Evolutionary conservation across 2,329 filamentous ascomycete genomes (phyloP).

Genomic region (Epichloe baconii): DNA sequence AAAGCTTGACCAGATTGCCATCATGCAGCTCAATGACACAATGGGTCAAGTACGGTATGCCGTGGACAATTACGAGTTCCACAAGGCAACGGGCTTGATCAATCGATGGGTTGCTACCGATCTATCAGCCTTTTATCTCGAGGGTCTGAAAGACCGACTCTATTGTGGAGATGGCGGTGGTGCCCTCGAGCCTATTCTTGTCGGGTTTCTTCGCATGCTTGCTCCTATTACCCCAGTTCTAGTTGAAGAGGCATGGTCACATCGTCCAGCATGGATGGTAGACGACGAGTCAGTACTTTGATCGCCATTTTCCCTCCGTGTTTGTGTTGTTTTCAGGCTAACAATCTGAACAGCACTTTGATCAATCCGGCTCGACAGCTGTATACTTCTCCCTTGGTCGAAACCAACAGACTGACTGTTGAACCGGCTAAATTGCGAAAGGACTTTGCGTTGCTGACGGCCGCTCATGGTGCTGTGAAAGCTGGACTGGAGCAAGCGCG

Average conservation of each 20-base stretch:
- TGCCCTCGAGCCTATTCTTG: slow-evolving; percentile 51
- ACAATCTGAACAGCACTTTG: slow-evolving; percentile 11
- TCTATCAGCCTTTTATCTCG: slow-evolving; percentile 87
- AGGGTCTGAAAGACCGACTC: slow-evolving; percentile 79
- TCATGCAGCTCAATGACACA: slow-evolving; percentile 58
- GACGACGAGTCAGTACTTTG: slow-evolving; percentile 26
- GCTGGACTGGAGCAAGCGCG: slow-evolving; percentile 61
- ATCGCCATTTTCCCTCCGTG: not conserved
- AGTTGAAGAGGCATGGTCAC: slow-evolving; percentile 78
- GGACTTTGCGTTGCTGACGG: slow-evolving; percentile 35
- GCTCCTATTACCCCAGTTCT: slow-evolving; percentile 70
- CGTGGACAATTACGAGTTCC: slow-evolving; percentile 66
- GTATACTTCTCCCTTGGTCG: slow-evolving; percentile 31
- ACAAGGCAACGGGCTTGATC: slow-evolving; percentile 58
- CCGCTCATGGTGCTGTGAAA: slow-evolving; percentile 57
- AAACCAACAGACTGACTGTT: slow-evolving; percentile 23
- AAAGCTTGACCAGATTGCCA: slow-evolving; percentile 58
- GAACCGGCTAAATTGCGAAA: slow-evolving; percentile 27
- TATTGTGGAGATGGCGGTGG: slow-evolving; percentile 69
- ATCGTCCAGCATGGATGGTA: slow-evolving; percentile 54
- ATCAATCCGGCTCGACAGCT: slow-evolving; percentile 33
- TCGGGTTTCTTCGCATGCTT: slow-evolving; percentile 64
- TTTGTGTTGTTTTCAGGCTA: not conserved
- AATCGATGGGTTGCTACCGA: slow-evolving; percentile 74
- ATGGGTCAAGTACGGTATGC: slow-evolving; percentile 51